phyloP scores from a whole-genome alignment of 768 basidiomycete species.

The Rhizopogon vulgaris region DNA sequence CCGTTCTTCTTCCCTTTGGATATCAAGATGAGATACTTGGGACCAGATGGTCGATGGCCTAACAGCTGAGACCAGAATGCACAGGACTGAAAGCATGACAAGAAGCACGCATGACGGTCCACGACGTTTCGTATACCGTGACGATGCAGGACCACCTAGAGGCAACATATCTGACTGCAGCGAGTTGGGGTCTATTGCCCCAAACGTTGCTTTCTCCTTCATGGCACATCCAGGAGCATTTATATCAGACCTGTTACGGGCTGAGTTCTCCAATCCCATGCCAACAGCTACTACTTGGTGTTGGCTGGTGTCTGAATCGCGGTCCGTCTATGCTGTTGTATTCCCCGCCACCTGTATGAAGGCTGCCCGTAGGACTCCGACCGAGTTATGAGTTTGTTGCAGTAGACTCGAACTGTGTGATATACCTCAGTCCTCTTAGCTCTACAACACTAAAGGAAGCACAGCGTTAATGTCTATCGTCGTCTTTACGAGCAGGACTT shows the following conservation, averaged over 20 bases:
- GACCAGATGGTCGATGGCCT: background rate
- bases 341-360: background rate
- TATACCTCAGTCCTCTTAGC: background rate
- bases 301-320: no score
- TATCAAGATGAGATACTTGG: background rate
- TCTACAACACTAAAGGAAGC: background rate
- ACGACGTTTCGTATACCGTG: conserved; percentile 1
- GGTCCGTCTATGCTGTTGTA: no score
- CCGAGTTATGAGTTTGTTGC: background rate
- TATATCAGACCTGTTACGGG: background rate
- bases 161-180: conserved; percentile 3
- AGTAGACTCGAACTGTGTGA: background rate
- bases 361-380: background rate
- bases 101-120: conserved; percentile 10
- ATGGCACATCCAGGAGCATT: background rate
- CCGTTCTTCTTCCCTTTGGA: conserved; percentile 1
- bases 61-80: conserved; percentile 10
- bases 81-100: conserved; percentile 12
- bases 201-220: conserved; percentile 1
- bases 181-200: background rate
- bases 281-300: background rate
- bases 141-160: background rate
- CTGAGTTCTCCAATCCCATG: background rate
- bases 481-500: background rate
- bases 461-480: background rate